Conservation (phyloP, 192 early-diverging fungal species). For the Linnemannia exigua region DNA sequence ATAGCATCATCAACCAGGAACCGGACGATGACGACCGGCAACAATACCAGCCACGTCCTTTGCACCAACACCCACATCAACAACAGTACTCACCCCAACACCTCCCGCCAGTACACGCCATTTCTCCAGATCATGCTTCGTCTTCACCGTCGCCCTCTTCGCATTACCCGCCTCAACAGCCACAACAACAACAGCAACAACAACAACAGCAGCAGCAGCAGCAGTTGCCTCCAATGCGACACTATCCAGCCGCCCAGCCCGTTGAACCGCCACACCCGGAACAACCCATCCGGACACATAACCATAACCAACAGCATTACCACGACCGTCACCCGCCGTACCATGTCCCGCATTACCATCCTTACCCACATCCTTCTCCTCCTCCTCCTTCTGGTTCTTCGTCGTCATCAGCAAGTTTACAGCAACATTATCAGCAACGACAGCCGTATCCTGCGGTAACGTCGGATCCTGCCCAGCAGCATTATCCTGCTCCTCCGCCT, state of each 20-base stretch:
- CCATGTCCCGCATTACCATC: background rate
- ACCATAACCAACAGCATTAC: background rate
- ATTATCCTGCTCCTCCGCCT: background rate
- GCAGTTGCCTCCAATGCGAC: background rate
- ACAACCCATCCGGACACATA: background rate
- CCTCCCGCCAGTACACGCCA: background rate
- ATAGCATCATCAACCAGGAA: background rate
- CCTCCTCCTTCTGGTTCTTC: background rate
- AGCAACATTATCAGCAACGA: background rate
- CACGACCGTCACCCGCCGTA: background rate
- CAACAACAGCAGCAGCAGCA: background rate
- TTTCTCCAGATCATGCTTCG: background rate
- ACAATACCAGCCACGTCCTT: background rate
- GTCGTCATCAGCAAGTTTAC: background rate
- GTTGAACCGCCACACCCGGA: background rate
- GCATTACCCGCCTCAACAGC: no score
- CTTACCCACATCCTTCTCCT: background rate
- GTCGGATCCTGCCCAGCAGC: background rate
- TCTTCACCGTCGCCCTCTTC: background rate
- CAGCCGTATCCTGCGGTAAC: background rate
- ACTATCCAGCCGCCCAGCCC: background rate
- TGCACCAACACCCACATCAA: background rate
- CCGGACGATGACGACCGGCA: background rate
- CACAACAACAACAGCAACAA: no score
- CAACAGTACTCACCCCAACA: background rate